Percentiles rank a stretch among this genome's conserved stretches.
These are phyloP conservation scores for Deinandra increscens DNA, from an alignment of 129 eudicot genomes.

Conservation along the genomic window DNA sequence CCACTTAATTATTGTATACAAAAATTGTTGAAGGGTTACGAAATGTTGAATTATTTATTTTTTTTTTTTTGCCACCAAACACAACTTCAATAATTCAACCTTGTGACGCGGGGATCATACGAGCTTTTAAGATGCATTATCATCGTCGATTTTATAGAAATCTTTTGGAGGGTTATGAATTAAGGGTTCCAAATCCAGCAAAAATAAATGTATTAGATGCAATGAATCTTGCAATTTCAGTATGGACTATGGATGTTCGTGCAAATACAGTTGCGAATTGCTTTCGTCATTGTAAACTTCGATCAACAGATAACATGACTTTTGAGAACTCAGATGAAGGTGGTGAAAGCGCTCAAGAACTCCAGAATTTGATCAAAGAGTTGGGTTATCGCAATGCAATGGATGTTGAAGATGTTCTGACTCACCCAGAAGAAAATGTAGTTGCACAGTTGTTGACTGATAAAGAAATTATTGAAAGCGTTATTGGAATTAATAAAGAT, in stretches of 20 bases:
- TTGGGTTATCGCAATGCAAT: too few species aligned
- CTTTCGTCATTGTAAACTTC: constrained; percentile 31
- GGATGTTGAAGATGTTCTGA: too few species aligned
- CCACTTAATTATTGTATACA: too few species aligned
- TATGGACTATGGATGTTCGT: constrained; percentile 33
- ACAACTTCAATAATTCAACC: constrained; percentile 32
- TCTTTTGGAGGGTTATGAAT: constrained; percentile 19
- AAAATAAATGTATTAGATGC: constrained; percentile 32
- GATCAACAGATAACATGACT: constrained; percentile 32
- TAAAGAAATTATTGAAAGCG: constrained; percentile 31
- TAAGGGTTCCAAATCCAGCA: constrained; percentile 17
- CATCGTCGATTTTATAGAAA: constrained; percentile 17
- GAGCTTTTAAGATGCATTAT: constrained; percentile 33
- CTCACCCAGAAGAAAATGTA: too few species aligned
- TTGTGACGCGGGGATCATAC: constrained; percentile 30
- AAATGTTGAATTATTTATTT: too few species aligned
- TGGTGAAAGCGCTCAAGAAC: too few species aligned
- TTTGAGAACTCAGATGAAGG: constrained; percentile 29
- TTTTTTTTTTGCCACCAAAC: constrained; percentile 35
- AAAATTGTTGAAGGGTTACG: too few species aligned
- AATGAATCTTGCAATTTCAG: constrained; percentile 35
- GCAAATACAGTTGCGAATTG: constrained; percentile 29
- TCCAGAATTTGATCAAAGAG: too few species aligned
- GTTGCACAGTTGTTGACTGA: constrained; percentile 34
- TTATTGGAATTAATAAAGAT: constrained; percentile 33